Percentiles rank a stretch among this genome's conserved stretches.
phyloP scores from a whole-genome alignment of 768 basidiomycete genomes.

The Phaeotremella skinneri region DNA sequence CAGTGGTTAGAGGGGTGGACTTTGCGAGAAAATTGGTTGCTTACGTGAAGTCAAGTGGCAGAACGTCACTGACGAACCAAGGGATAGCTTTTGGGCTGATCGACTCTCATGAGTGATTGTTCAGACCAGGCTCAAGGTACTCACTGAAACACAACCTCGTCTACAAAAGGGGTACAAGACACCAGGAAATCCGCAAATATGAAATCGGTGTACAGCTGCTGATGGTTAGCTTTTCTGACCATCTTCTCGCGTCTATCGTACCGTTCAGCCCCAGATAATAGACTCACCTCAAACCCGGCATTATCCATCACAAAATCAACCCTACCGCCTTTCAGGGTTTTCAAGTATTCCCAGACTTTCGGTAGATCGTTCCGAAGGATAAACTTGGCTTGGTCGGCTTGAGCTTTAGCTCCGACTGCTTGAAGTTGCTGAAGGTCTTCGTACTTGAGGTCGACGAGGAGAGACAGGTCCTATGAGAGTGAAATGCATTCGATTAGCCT shows the following conservation, averaged over 20 bases:
- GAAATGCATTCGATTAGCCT: not conserved
- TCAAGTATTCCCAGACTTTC: conserved; percentile 69
- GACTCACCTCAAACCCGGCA: conserved; percentile 81
- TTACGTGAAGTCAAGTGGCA: conserved; percentile 72
- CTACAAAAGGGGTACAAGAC: conserved; percentile 78
- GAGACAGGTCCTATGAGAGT: conserved; percentile 71
- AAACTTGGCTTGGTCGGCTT: conserved; percentile 68
- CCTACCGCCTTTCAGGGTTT: conserved; percentile 57
- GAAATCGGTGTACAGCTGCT: conserved; percentile 84
- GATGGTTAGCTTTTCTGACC: not conserved
- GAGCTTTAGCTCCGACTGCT: conserved; percentile 74
- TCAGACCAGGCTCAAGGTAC: conserved; percentile 40
- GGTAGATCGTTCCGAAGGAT: conserved; percentile 83
- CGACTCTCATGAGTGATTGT: conserved; percentile 12
- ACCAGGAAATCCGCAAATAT: conserved; percentile 78
- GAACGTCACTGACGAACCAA: conserved; percentile 96
- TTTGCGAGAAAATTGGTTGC: conserved; percentile 5
- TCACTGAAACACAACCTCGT: conserved; percentile 84
- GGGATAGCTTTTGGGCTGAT: conserved; percentile 85
- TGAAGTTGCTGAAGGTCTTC: conserved; percentile 82
- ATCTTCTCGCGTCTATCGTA: conserved; percentile 2
- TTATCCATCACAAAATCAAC: conserved; percentile 92
- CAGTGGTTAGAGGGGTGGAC: not conserved
- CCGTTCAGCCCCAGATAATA: not conserved
- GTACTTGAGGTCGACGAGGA: conserved; percentile 78